Evolutionary conservation across 2,329 filamentous ascomycete genomes (phyloP), one percentile per base, ranked within the genome.

Genomic region (Ophiocordyceps sinensis): DNA sequence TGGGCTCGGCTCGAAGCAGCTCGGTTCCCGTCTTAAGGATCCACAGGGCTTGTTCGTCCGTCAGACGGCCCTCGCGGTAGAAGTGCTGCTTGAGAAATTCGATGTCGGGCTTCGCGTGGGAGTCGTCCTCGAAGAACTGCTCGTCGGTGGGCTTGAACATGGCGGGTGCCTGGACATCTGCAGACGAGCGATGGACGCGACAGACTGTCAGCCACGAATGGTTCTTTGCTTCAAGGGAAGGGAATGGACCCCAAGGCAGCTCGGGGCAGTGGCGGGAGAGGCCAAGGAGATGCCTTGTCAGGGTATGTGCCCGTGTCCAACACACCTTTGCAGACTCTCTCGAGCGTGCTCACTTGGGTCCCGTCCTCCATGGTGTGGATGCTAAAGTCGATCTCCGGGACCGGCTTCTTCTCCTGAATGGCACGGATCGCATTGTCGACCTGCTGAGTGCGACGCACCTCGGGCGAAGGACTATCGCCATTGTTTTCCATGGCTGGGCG

Each of bases 351-450:
- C 60, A 98, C 91, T 68, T 94, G 86, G 41, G 77, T 80, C 58
- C 85, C 86, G 71, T 98, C 91, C 63, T 98, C 91, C 89, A 96
- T 95, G 47, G 84, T 91, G 65, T 98, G 91, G 57, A 98, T 79
- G 43, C 86, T 93, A 63, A 98, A 98, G 70, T 98, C 91, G 57
- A 98, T 96, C 72, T 96, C 89, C 44, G 91, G 91, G 39, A 93
- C 74, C 41, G 89, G 88, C 70, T 84, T 89, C 81, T 96, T 96
- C 55, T 95, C 79, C 62, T 81, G 79, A 57, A 98, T 87, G 45
- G 91, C 91, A 61, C 85, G 85, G 57, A 89, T 82, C 53, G 85
- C 83, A 76, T 86, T 89, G 67, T 94, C 86, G 58, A 95, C 75
- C 62, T 83, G 78, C 54, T 65, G 60, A 54, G 62, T 71, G 60